Evolutionary conservation across 2,329 filamentous ascomycete species (phyloP), one percentile per base, ranked within the genome.

Genomic region (Amphichorda felina): DNA sequence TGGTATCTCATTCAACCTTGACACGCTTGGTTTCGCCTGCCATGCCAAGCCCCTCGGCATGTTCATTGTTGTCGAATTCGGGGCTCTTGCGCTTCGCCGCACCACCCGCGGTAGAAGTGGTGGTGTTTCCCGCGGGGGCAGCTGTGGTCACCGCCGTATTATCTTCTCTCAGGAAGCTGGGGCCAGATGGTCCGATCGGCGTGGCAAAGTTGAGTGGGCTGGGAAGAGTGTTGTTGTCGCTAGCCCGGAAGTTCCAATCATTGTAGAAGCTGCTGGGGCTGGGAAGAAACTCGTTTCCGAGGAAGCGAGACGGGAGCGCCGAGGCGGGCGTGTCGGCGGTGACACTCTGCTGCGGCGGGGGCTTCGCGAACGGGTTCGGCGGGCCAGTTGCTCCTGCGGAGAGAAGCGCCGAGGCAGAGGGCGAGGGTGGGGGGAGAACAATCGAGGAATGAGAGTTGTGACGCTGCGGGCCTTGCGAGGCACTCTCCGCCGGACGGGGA

Each of bases 171-270:
- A 79, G 46, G 44, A 80, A 80, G 39, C 73, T 78, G 3, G 75
- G 75, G 3, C 75, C 75, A 1, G 66, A 70, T 2, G 66, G 70
- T 2, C 70, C 68, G 2, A 79, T 63, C 0, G 91, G 91, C 2
- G 91, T 96, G 24, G 85, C 82, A 57, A 95, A 95, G 41, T 88
- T 94, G 43, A 96, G 63, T 8, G 91, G 91, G 53, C 87, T 95
- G 0, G 88, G 88, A 33, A 96, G 67, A 45, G 93, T 91, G 49
- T 91, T 94, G 53, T 72, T 82, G 45, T 91, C 83, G 38, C 66
- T 56, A 54, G 75, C 54, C 55, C 77, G 53, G 55, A 84, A 87
- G 45, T 82, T 79, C 88, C 88, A 95, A 43, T 94, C 87, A 0
- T 82, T 79, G 50, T 94, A 96, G 60, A 96, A 95, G 44, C 78